phyloP scores from a whole-genome alignment of 1,139 yeast genomes.

The Suhomyces anneliseae region DNA sequence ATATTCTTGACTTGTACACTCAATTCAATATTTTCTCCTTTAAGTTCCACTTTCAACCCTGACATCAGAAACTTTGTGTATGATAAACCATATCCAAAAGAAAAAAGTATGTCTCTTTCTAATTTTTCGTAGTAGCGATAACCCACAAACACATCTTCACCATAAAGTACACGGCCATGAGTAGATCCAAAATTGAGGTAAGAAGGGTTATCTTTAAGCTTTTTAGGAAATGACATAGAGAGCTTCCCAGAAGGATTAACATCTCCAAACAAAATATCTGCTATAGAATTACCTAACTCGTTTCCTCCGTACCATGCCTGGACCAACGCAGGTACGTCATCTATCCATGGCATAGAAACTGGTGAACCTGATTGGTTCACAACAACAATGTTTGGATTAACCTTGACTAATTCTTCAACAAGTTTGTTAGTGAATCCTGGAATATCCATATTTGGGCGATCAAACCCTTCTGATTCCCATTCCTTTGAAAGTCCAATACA shows the following conservation, averaged over 20 bases:
- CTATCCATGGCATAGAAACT: conserved; percentile 58
- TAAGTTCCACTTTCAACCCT: conserved; percentile 15
- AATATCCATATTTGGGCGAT: conserved; percentile 15
- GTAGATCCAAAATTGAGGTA: conserved; percentile 18
- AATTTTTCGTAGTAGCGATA: conserved; percentile 58
- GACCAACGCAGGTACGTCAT: conserved; percentile 46
- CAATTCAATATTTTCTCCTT: conserved; percentile 16
- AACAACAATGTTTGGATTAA: conserved; percentile 51
- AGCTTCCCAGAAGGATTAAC: conserved; percentile 28
- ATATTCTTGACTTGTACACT: conserved; percentile 43
- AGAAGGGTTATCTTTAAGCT: conserved; percentile 24
- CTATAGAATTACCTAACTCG: conserved; percentile 29
- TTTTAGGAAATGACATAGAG: conserved; percentile 26
- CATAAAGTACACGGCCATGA: conserved; percentile 54
- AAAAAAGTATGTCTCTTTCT: conserved; percentile 48
- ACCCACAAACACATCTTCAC: conserved; percentile 59
- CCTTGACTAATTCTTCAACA: conserved; percentile 45
- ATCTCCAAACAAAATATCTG: conserved; percentile 32
- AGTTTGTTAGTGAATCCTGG: conserved; percentile 49
- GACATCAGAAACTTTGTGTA: conserved; percentile 45
- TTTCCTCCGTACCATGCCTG: conserved; percentile 50
- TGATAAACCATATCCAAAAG: conserved; percentile 63
- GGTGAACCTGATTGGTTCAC: conserved; percentile 67
- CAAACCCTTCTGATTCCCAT: conserved; percentile 38
- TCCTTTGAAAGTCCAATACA: conserved; percentile 48